Evolutionary conservation across 768 basidiomycete genomes (phyloP).

Genomic region (Glaciozyma antarctica): DNA sequence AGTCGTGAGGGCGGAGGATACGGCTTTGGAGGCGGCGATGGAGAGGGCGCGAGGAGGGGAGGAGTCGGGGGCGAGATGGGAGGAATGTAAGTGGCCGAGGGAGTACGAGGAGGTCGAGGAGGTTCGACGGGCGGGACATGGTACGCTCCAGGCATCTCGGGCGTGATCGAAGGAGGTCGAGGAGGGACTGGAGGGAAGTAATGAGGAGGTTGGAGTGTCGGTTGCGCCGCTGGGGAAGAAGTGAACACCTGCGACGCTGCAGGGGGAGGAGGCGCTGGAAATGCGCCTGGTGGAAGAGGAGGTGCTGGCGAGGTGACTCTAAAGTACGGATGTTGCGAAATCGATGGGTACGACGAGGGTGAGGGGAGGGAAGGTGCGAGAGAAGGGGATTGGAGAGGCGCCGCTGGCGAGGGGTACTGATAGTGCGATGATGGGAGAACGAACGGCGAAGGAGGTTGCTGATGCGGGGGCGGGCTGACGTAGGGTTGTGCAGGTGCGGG

Average conservation of each 20-base stretch:
- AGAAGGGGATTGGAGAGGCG: too few relatives aligned
- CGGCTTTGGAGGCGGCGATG: not conserved
- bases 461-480: too few relatives aligned
- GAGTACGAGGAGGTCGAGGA: too few relatives aligned
- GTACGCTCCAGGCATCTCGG: not conserved
- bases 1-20: not conserved
- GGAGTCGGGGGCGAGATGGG: not conserved
- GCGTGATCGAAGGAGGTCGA: not conserved
- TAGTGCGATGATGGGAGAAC: too few relatives aligned
- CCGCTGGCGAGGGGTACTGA: too few relatives aligned
- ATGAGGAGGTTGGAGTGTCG: not conserved
- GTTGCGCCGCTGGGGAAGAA: not conserved
- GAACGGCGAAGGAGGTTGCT: too few relatives aligned
- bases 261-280: not conserved
- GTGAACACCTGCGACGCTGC: not conserved
- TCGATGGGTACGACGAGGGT: too few relatives aligned
- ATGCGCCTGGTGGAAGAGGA: too few relatives aligned
- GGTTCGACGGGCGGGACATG: not conserved
- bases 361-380: too few relatives aligned
- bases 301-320: too few relatives aligned
- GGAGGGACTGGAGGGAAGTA: not conserved
- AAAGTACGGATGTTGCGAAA: too few relatives aligned
- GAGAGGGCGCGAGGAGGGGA: not conserved
- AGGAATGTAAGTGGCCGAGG: not conserved
- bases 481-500: too few relatives aligned